Percentiles rank a stretch among this genome's conserved stretches.
Evolutionary conservation across 2,329 filamentous ascomycete genomes (phyloP).

Genomic region (Tolypocladium sp.): DNA sequence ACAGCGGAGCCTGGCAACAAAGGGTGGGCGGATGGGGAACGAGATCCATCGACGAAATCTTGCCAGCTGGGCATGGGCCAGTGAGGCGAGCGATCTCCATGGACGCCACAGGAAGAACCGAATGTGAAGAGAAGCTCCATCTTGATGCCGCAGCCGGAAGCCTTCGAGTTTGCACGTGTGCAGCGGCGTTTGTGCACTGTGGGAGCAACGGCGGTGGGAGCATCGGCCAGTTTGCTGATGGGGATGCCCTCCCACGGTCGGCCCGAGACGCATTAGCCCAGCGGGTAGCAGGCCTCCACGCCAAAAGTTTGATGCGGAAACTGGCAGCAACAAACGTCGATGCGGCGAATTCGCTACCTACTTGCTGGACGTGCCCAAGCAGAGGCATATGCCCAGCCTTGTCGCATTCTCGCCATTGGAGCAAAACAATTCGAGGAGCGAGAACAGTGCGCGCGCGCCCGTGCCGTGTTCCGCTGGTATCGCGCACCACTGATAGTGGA

Average conservation of each 20-base stretch:
- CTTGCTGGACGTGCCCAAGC: neutral
- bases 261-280: neutral
- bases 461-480: neutral
- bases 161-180: neutral
- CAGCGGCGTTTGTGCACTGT: neutral
- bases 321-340: neutral
- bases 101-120: neutral
- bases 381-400: neutral
- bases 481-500: neutral
- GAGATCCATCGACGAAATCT: neutral
- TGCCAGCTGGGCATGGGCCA: neutral
- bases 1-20: neutral
- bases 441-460: neutral
- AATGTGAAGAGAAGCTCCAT: neutral
- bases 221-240: neutral
- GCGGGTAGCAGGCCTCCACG: neutral
- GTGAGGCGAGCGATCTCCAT: neutral
- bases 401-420: neutral
- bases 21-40: neutral
- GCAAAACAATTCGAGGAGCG: neutral
- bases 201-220: neutral
- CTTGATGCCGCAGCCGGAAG: neutral
- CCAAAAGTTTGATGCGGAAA: neutral
- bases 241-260: neutral
- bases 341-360: neutral